Evolutionary conservation across 108 stramenopile species (phyloP).

Genomic region (Aurantiochytrium sp.): DNA sequence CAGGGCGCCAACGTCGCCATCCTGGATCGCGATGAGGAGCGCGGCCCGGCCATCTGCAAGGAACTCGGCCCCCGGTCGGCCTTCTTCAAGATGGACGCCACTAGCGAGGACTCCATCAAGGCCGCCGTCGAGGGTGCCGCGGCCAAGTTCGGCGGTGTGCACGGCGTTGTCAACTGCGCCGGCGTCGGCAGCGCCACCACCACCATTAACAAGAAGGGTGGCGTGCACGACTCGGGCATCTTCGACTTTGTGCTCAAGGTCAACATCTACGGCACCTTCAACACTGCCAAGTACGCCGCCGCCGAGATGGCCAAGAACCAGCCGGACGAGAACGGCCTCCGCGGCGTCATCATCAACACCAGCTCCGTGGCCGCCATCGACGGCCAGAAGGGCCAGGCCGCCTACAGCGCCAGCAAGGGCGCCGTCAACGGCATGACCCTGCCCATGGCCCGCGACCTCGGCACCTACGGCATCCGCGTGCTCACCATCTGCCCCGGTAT

Average conservation of each 20-base stretch:
- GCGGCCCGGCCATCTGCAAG: conserved; percentile 47
- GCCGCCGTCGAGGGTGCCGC: neutral
- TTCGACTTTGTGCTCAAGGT: conserved; percentile 66
- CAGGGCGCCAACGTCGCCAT: conserved; percentile 75
- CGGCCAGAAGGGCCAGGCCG: conserved; percentile 84
- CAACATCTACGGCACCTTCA: conserved; percentile 86
- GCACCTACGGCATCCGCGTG: conserved; percentile 74
- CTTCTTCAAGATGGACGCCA: conserved; percentile 47
- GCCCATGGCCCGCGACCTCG: conserved; percentile 85
- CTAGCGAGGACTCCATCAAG: neutral
- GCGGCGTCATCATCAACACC: conserved; percentile 85
- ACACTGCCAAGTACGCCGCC: conserved; percentile 79
- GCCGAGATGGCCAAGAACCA: conserved; percentile 67
- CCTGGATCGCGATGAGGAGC: conserved; percentile 63
- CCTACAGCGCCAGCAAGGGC: conserved; percentile 86
- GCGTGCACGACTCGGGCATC: conserved; percentile 47
- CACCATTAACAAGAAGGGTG: conserved; percentile 61
- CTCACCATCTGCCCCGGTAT: conserved; percentile 87
- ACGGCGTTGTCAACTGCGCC: conserved; percentile 83
- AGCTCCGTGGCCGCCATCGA: conserved; percentile 87
- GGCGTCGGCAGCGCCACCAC: conserved; percentile 76
- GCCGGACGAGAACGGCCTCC: conserved; percentile 53
- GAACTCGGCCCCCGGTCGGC: conserved; percentile 35
- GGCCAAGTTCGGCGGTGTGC: conserved; percentile 49
- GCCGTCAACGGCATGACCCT: conserved; percentile 75